Conservation (phyloP, 2,329 filamentous ascomycete genomes). For the Verticillium nubilum region DNA sequence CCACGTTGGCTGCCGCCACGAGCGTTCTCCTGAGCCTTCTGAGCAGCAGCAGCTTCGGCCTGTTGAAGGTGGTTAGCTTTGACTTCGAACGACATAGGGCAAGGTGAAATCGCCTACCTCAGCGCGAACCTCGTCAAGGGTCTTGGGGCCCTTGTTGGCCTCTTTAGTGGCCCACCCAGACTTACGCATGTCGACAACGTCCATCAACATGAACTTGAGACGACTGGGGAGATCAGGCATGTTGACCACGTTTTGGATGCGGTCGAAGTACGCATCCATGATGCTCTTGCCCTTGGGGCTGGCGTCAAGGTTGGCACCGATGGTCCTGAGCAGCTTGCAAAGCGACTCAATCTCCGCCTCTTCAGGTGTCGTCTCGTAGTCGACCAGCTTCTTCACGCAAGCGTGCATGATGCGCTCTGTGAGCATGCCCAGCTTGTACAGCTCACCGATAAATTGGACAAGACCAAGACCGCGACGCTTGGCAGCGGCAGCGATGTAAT, state of each 20-base stretch:
- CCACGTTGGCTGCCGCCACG: conserved; percentile 58
- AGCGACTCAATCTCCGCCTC: conserved; percentile 96
- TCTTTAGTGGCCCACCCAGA: conserved; percentile 82
- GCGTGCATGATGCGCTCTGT: conserved; percentile 99
- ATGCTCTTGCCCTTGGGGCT: conserved; percentile 77
- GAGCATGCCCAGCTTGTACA: conserved; percentile 98
- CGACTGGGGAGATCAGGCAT: conserved; percentile 78
- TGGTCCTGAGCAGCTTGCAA: conserved; percentile 85
- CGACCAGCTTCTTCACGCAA: conserved; percentile 93
- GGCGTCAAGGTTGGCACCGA: conserved; percentile 79
- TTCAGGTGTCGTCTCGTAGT: conserved; percentile 88
- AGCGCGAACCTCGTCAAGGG: conserved; percentile 83
- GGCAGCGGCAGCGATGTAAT: conserved; percentile 87
- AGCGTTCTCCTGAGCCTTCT: conserved; percentile 72
- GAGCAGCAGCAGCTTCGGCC: conserved; percentile 69
- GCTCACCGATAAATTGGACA: conserved; percentile 97
- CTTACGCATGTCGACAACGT: conserved; percentile 79
- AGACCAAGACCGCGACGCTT: conserved; percentile 97
- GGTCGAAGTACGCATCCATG: conserved; percentile 91
- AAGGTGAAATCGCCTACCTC: conserved; percentile 47
- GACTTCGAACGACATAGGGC: not conserved
- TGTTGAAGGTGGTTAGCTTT: conserved; percentile 23
- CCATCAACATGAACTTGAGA: conserved; percentile 94
- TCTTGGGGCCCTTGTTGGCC: conserved; percentile 91
- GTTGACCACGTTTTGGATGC: conserved; percentile 78